Evolutionary conservation across 1,284 basidiomycete genomes (phyloP), one percentile per base, ranked within the genome.

Genomic region (Pseudozyma sp.): DNA sequence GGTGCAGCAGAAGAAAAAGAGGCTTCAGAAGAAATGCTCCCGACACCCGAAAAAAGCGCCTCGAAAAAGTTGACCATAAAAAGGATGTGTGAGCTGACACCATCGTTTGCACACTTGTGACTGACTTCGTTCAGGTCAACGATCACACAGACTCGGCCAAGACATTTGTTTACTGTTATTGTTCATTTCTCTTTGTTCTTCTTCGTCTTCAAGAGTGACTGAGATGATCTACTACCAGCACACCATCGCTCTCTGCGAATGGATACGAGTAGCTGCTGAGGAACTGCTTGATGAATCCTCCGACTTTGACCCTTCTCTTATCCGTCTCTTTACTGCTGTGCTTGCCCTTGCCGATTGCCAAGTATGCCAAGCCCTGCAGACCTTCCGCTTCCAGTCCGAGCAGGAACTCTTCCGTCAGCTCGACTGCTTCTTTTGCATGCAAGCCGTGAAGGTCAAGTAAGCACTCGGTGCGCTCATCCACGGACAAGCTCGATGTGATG

Each of bases 311-410:
- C 1, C 93, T 90, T 40, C 94, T 93, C 52, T 93, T 89, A 13
- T 88, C 89, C 14, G 89, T 87, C 81, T 95, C 93, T 35, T 90
- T 92, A 2, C 93, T 95, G 1, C 93, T 94, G 84, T 98, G 96
- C 86, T 94, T 95, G 85, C 95, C 94, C 85, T 97, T 94, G 11
- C 97, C 96, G 5, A 98, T 93, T 38, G 98, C 89, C 25, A 94
- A 86, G 84, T 92, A 99, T 1, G 83, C 83, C 47, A 86, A 18
- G 89, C 95, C 93, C 72, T 79, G 73, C 40, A 91, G 95, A 80
- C 91, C 90, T 82, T 96, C 94, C 34, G 88, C 88, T 85, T 97
- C 95, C 67, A 97, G 88, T 90, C 85, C 54, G 47, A 78, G 89
- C 76, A 99, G 87, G 85, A 97, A 98, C 80, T 93, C 91, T 81